Conservation (phyloP, 257 asterid species). For the Nicotiana paniculata region DNA sequence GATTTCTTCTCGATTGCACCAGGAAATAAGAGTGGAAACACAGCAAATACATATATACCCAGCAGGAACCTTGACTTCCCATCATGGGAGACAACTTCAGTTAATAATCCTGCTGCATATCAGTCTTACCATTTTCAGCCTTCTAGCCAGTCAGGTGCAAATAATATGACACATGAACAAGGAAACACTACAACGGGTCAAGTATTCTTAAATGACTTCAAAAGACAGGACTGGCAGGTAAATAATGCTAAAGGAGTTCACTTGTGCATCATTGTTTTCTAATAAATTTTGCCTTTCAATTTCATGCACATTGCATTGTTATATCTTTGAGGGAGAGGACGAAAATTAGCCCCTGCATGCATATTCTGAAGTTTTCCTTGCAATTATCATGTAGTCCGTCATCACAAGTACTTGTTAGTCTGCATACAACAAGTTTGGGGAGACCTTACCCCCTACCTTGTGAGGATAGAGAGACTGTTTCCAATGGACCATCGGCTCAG, state of each 20-base stretch:
- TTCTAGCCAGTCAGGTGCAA: constrained; percentile 37
- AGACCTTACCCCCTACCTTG: too few relatives aligned
- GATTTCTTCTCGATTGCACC: constrained; percentile 30
- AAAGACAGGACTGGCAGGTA: constrained; percentile 74
- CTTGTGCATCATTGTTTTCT: neutral
- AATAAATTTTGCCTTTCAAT: neutral
- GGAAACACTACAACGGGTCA: constrained; percentile 43
- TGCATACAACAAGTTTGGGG: too few relatives aligned
- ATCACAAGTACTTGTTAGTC: neutral
- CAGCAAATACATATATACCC: constrained; percentile 31
- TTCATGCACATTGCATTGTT: neutral
- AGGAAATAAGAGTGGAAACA: constrained; percentile 26
- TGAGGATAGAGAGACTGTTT: too few relatives aligned
- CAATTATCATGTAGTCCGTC: neutral
- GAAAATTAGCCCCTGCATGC: neutral
- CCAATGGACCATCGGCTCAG: too few relatives aligned
- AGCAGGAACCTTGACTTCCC: constrained; percentile 34
- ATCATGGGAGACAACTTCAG: constrained; percentile 51
- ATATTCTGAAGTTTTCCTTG: neutral
- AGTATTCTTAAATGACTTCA: constrained; percentile 27
- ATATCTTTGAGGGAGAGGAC: neutral
- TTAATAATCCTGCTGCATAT: constrained; percentile 34
- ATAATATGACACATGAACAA: constrained; percentile 38
- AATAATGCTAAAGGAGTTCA: neutral
- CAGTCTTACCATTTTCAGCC: constrained; percentile 43